Evolutionary conservation across 306 rosid species (phyloP).

Genomic region (Cajanus cajan): DNA sequence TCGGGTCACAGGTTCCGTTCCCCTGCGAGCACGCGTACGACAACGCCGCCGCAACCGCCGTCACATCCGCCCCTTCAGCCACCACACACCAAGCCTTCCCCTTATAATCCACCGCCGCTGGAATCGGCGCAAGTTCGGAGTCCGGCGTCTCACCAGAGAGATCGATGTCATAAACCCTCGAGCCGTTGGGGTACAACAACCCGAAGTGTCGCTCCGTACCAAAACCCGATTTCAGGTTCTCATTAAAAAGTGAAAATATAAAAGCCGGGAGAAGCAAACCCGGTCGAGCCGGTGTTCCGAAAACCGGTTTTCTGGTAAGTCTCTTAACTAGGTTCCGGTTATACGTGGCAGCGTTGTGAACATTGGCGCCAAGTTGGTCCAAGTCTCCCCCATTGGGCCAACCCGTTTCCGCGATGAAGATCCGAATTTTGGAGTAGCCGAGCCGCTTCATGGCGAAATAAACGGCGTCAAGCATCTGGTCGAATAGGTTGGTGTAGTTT

Average conservation of each 20-base stretch:
- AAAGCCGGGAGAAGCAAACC: conserved; percentile 57
- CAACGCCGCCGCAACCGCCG: conserved; percentile 54
- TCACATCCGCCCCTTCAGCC: conserved; percentile 58
- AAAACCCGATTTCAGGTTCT: conserved; percentile 67
- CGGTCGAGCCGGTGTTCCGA: conserved; percentile 84
- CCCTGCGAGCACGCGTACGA: conserved; percentile 87
- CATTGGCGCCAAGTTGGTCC: conserved; percentile 74
- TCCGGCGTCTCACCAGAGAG: conserved; percentile 51
- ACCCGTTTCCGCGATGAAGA: conserved; percentile 87
- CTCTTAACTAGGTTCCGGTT: conserved; percentile 65
- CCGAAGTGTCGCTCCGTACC: conserved; percentile 90
- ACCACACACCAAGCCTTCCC: conserved; percentile 84
- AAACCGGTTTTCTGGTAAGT: conserved; percentile 46
- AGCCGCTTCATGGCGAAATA: conserved; percentile 72
- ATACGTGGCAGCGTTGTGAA: conserved; percentile 77
- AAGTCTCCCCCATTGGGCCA: conserved; percentile 85
- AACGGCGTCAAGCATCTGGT: conserved; percentile 86
- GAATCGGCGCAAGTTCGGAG: conserved; percentile 51
- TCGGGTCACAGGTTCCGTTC: conserved; percentile 65
- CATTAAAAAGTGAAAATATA: conserved; percentile 72
- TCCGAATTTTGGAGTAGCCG: conserved; percentile 59
- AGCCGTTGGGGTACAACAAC: conserved; percentile 63
- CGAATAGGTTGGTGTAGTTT: conserved; percentile 65
- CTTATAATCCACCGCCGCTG: conserved; percentile 47
- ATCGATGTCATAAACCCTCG: conserved; percentile 55